Evolutionary conservation across 2,329 filamentous ascomycete species (phyloP).

Genomic region (Botrytis elliptica): DNA sequence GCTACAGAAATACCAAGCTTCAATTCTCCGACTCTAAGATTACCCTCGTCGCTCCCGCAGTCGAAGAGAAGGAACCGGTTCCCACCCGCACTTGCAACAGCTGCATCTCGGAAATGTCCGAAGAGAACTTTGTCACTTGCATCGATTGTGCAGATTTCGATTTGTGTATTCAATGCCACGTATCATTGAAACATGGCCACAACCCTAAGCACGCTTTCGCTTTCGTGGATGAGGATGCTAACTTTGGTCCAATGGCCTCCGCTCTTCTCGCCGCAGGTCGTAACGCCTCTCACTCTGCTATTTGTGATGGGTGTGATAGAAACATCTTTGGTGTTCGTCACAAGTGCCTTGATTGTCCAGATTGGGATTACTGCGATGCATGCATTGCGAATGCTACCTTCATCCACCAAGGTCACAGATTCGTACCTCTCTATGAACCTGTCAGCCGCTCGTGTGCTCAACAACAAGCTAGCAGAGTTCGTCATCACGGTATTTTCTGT

Average conservation of each 20-base stretch:
- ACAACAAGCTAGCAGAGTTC: slow-evolving; percentile 44
- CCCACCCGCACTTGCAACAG: slow-evolving; percentile 57
- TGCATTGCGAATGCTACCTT: slow-evolving; percentile 68
- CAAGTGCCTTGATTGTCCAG: slow-evolving; percentile 95
- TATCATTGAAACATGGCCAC: slow-evolving; percentile 77
- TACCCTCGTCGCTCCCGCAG: slow-evolving; percentile 29
- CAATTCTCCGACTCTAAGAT: slow-evolving; percentile 32
- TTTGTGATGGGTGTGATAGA: slow-evolving; percentile 92
- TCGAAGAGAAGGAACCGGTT: slow-evolving; percentile 29
- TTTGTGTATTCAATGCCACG: slow-evolving; percentile 81
- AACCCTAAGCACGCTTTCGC: slow-evolving; percentile 83
- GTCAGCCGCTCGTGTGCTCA: slow-evolving; percentile 47
- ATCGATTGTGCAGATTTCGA: slow-evolving; percentile 84
- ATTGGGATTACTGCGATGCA: slow-evolving; percentile 89
- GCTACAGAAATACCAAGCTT: background rate
- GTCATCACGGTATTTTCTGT: slow-evolving; percentile 88
- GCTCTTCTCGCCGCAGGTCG: slow-evolving; percentile 76
- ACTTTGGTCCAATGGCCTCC: slow-evolving; percentile 60
- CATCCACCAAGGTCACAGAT: slow-evolving; percentile 80
- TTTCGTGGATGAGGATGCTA: slow-evolving; percentile 62
- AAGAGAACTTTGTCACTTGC: slow-evolving; percentile 83
- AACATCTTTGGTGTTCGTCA: slow-evolving; percentile 85
- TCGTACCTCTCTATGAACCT: slow-evolving; percentile 81
- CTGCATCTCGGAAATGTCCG: slow-evolving; percentile 62
- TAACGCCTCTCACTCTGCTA: slow-evolving; percentile 77